phyloP scores from a whole-genome alignment of 805 yeast genomes.

The Tetrapisispora phaffii region DNA sequence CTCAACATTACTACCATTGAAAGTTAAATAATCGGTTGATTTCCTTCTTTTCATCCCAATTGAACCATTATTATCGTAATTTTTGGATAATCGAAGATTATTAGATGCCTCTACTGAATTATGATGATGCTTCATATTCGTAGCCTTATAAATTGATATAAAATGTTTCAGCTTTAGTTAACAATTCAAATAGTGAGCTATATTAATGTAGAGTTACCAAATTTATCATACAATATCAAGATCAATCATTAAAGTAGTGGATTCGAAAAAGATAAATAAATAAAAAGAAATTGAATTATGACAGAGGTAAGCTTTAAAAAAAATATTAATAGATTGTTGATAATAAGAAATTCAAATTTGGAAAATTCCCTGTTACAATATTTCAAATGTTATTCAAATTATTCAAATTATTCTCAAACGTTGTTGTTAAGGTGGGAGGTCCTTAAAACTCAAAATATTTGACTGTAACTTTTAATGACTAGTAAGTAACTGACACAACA shows the following conservation, averaged over 20 bases:
- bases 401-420: no score
- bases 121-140: background rate
- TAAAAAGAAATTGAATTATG: no score
- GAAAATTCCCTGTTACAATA: no score
- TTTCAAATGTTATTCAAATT: no score
- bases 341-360: no score
- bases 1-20: background rate
- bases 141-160: background rate
- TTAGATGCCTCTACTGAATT: background rate
- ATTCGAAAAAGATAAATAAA: no score
- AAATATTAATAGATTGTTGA: no score
- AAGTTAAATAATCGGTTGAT: background rate
- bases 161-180: background rate
- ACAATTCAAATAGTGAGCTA: background rate
- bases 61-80: background rate
- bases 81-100: background rate
- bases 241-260: background rate
- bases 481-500: no score
- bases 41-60: slow-evolving; percentile 2
- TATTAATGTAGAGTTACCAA: background rate
- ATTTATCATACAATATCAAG: background rate
- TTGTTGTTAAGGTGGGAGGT: no score
- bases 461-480: no score
- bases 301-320: no score
- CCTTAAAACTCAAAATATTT: no score